Percentiles rank a stretch among this genome's conserved stretches.
phyloP scores from a whole-genome alignment of 2,329 filamentous ascomycete genomes.

The Rhexocercosporidium sp. region DNA sequence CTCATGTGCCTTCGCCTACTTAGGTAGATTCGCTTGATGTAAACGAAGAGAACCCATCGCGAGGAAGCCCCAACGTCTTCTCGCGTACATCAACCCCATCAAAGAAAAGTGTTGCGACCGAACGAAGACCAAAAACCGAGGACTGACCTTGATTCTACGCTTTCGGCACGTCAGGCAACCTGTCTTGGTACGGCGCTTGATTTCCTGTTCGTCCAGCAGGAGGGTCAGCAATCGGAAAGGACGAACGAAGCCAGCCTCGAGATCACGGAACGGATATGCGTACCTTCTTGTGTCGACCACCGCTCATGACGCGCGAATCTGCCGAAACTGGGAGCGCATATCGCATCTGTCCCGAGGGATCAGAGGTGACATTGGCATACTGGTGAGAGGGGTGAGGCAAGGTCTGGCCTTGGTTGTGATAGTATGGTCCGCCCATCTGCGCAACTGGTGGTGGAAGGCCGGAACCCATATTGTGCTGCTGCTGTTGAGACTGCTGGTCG shows the following conservation, averaged over 20 bases:
- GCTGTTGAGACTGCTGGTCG: conserved; percentile 44
- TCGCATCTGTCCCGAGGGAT: conserved; percentile 54
- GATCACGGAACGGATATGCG: conserved; percentile 17
- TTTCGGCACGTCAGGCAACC: conserved; percentile 71
- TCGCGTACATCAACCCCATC: conserved; percentile 29
- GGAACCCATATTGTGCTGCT: conserved; percentile 53
- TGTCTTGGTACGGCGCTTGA: conserved; percentile 76
- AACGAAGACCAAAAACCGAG: conserved; percentile 27
- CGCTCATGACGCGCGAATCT: conserved; percentile 59
- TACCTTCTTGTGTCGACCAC: conserved; percentile 63
- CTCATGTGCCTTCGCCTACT: conserved; percentile 45
- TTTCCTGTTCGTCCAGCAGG: conserved; percentile 55
- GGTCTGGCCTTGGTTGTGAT: conserved; percentile 47
- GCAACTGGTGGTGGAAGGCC: conserved; percentile 59
- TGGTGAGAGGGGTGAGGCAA: conserved; percentile 49
- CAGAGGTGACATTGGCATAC: conserved; percentile 53
- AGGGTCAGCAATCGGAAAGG: conserved; percentile 35
- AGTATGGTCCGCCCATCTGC: conserved; percentile 55
- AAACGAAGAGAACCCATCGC: conserved; percentile 43
- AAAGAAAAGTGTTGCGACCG: conserved; percentile 22
- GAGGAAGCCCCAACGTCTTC: conserved; percentile 39
- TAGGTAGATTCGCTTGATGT: conserved; percentile 45
- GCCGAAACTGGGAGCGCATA: conserved; percentile 58
- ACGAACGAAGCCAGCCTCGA: conserved; percentile 20
- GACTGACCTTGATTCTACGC: conserved; percentile 74